Evolutionary conservation across 495 filamentous ascomycete species (phyloP), one percentile per base, ranked within the genome.

Genomic region (Mycothermus thermophilus): DNA sequence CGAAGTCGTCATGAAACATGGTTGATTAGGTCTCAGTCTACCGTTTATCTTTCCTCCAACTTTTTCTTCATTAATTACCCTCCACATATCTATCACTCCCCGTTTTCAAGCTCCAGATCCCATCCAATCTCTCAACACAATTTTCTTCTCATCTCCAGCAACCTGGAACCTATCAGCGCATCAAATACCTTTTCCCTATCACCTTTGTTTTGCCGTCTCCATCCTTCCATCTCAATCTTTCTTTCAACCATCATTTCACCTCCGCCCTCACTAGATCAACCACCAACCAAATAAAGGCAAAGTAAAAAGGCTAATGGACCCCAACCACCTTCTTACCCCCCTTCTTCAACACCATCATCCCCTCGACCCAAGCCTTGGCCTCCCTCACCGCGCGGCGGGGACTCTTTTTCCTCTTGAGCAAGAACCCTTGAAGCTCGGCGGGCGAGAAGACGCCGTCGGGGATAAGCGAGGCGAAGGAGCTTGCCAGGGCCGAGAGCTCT

Each of bases 371-470:
- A 9, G 18, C 43, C 15, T 54, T 64, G 0, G 69, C 69, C 40
- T 74, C 66, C 12, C 49, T 52, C n/a, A 78, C 38, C 19, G 79
- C 77, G 31, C 57, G 57, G 22, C 59, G 52, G 11, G 79, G 77
- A 25, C 63, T 59, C 47, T 72, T 74, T 53, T 78, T 79, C 30
- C 74, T 56, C 44, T 69, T 74, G 12, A 83, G 51, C 17, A 83
- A 48, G 48, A 72, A 81, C 2, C 75, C 76, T 50, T 83, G 79
- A 29, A 85, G 69, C 48, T 83, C 75, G 3, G 79, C 80, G 0
- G 79, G 78, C 5, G 69, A 72, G 46, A 83, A 70, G 32, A 54
- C 45, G 27, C 52, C 52, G 5, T 48, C 42, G 7, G 73, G 70
- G 30, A 76, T 62, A 31, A 55, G 54, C 1, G 47, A 40, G 9